Evolutionary conservation across 345 rosid genomes (phyloP).

Genomic region (Eucalyptus curtisii): DNA sequence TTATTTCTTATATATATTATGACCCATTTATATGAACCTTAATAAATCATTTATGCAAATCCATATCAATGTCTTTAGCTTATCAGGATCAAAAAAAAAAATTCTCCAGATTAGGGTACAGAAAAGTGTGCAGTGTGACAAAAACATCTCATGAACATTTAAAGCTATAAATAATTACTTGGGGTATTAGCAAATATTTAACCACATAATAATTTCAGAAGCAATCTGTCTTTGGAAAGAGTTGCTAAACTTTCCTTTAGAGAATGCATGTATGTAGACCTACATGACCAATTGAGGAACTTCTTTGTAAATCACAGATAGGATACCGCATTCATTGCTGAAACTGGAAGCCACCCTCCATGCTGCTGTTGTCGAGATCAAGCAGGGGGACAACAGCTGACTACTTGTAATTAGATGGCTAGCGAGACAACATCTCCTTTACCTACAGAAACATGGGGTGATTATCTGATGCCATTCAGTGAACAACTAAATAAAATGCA

Average conservation of each 20-base stretch:
- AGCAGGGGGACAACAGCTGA: slow-evolving; percentile 4
- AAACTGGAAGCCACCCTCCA: slow-evolving; percentile 33
- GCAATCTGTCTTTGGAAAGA: neutral
- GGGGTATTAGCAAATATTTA: neutral
- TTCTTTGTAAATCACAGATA: neutral
- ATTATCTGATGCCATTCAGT: neutral
- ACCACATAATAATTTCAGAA: neutral
- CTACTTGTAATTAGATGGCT: neutral
- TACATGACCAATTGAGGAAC: neutral
- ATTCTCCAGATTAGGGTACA: neutral
- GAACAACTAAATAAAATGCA: neutral
- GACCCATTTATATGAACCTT: neutral
- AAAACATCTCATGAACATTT: neutral
- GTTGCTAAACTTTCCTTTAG: neutral
- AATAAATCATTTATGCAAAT: neutral
- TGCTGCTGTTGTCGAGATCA: slow-evolving; percentile 32
- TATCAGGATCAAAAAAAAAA: neutral
- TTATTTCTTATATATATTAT: too few species aligned
- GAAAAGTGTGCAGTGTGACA: neutral
- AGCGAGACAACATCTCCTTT: slow-evolving; percentile 1
- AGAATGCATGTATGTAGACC: neutral
- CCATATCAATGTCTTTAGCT: neutral
- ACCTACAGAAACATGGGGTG: neutral
- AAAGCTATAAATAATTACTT: neutral
- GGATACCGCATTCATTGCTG: slow-evolving; percentile 29